A percentile compares a stretch with the other conserved stretches of the same genome.
Conservation (phyloP, 495 filamentous ascomycete genomes). For the Hypoxylon fuscum region DNA sequence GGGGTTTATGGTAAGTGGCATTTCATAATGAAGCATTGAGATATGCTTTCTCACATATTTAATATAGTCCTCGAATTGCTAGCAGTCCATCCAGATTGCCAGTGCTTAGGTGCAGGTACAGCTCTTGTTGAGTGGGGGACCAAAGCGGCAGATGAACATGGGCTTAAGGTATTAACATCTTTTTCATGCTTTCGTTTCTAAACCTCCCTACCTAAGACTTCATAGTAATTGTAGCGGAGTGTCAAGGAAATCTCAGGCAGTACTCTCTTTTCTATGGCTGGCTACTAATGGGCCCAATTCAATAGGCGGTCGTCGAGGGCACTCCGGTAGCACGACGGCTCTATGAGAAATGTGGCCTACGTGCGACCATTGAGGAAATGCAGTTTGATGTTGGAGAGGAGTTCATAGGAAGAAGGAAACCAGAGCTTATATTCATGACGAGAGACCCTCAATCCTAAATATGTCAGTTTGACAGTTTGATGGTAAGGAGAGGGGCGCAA, state of each 20-base stretch:
- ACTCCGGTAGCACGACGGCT: constrained; percentile 30
- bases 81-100: constrained; percentile 58
- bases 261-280: neutral
- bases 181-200: neutral
- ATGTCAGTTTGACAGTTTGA: too few relatives aligned
- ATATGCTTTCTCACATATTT: constrained; percentile 7
- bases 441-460: too few relatives aligned
- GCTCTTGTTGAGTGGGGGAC: constrained; percentile 63
- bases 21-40: constrained; percentile 27
- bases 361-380: constrained; percentile 35
- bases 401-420: constrained; percentile 24
- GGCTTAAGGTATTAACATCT: constrained; percentile 23
- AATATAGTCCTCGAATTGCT: constrained; percentile 57
- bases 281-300: neutral
- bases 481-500: too few relatives aligned
- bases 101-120: constrained; percentile 58
- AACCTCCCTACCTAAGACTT: too few relatives aligned
- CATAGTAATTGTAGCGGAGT: neutral
- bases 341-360: constrained; percentile 39
- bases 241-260: neutral
- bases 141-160: constrained; percentile 49
- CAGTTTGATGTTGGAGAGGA: constrained; percentile 27
- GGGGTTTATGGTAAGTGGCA: constrained; percentile 33
- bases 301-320: constrained; percentile 38
- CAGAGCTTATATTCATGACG: constrained; percentile 36